Evolutionary conservation across 2,329 filamentous ascomycete species (phyloP).

Genomic region (Exserohilum rostratum): DNA sequence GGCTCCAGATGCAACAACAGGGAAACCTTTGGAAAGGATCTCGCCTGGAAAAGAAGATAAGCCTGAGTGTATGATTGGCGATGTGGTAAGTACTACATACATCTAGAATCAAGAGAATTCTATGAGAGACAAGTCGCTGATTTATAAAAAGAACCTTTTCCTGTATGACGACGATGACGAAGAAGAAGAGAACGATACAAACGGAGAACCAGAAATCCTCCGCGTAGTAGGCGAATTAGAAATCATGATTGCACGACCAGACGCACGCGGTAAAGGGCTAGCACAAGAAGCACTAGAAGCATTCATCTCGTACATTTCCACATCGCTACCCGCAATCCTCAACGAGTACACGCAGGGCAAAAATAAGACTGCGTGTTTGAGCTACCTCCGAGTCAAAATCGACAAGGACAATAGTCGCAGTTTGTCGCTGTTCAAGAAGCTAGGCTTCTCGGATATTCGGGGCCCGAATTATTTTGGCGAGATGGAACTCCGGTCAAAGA

Average conservation of each 20-base stretch:
- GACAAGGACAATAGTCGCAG: slow-evolving; percentile 62
- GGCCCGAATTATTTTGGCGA: slow-evolving; percentile 71
- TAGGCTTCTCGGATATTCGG: slow-evolving; percentile 62
- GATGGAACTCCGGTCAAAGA: slow-evolving; percentile 54
- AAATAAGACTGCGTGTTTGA: slow-evolving; percentile 32
- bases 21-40: slow-evolving; percentile 6
- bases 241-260: slow-evolving; percentile 76
- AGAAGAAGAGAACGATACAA: slow-evolving; percentile 14
- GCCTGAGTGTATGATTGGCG: slow-evolving; percentile 56
- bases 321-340: slow-evolving; percentile 62
- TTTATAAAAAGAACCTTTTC: slow-evolving; percentile 65
- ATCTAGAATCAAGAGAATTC: neutral
- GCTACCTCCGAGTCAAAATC: slow-evolving; percentile 67
- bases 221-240: slow-evolving; percentile 73
- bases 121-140: neutral
- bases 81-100: slow-evolving; percentile 39
- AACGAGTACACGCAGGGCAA: slow-evolving; percentile 56
- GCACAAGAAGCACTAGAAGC: slow-evolving; percentile 69
- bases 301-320: slow-evolving; percentile 72
- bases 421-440: slow-evolving; percentile 64
- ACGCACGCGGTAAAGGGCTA: slow-evolving; percentile 65
- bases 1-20: slow-evolving; percentile 1
- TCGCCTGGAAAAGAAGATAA: slow-evolving; percentile 56
- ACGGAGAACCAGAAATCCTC: slow-evolving; percentile 6
- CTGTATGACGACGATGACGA: slow-evolving; percentile 55